These are phyloP conservation scores for Suhomyces taliae DNA, from an alignment of 1,139 yeast species.

Conservation along the genomic window DNA sequence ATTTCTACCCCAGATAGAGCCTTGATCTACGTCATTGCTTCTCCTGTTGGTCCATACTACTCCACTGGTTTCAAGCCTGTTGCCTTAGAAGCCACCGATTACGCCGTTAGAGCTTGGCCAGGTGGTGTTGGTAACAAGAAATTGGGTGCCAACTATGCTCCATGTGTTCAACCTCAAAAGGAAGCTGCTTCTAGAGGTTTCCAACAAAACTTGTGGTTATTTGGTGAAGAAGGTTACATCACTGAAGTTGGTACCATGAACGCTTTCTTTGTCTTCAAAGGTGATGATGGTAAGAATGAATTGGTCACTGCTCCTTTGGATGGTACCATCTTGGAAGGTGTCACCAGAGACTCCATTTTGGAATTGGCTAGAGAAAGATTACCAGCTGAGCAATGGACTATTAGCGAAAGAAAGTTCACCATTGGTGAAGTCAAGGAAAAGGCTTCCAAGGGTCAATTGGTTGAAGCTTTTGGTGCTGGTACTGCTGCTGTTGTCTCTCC, in stretches of 20 bases:
- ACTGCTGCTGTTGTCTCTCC: slow-evolving; percentile 98
- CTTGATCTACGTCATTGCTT: slow-evolving; percentile 36
- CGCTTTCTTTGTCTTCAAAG: slow-evolving; percentile 38
- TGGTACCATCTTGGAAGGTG: slow-evolving; percentile 45
- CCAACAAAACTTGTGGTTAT: slow-evolving; percentile 45
- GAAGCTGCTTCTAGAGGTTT: slow-evolving; percentile 38
- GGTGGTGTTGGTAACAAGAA: slow-evolving; percentile 47
- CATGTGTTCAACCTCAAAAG: slow-evolving; percentile 37
- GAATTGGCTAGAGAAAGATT: slow-evolving; percentile 32
- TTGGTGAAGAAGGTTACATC: slow-evolving; percentile 40
- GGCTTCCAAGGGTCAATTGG: slow-evolving; percentile 75
- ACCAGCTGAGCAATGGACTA: slow-evolving; percentile 33
- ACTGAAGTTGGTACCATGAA: slow-evolving; percentile 51
- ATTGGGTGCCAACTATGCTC: slow-evolving; percentile 49
- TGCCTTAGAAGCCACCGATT: slow-evolving; percentile 35
- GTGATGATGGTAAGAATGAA: slow-evolving; percentile 34
- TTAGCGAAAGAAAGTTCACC: slow-evolving; percentile 79
- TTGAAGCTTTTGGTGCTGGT: slow-evolving; percentile 96
- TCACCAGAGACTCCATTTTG: slow-evolving; percentile 43
- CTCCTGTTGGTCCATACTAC: slow-evolving; percentile 33
- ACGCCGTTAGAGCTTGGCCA: slow-evolving; percentile 46
- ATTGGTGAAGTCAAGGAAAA: slow-evolving; percentile 78
- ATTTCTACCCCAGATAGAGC: slow-evolving; percentile 36
- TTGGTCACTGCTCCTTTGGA: slow-evolving; percentile 44
- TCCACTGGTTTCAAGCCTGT: slow-evolving; percentile 37